Base-by-base conservation (phyloP, 129 eudicot genomes). In the Flaveria linearis region DNA sequence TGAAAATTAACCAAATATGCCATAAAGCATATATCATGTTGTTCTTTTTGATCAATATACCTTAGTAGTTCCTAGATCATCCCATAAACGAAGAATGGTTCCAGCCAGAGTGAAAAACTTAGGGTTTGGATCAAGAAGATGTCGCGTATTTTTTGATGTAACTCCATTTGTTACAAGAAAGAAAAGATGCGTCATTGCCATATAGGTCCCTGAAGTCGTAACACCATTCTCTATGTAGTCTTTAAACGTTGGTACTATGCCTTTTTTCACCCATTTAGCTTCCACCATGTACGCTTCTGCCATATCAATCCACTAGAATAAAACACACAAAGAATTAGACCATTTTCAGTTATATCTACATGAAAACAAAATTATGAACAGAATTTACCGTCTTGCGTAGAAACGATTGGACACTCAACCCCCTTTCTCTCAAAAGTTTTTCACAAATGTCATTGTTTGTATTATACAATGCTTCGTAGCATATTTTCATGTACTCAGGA, bases 11-110 rank as follows among this genome's bases (percentile, higher is more conserved):
- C 22, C 3, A 1, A 61, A 25, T 9, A 7, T 56, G 16, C 3
- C 5, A 18, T 10, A 57, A 8, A 20, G 4, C 30, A 20, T 3
- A 3, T 1, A 22, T 57, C 26, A 10, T 47, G 3, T 51, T 7
- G 7, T 11, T 57, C 3, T 2, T 2, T 4, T 57, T 9, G 15
- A 57, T 61, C 42, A 61, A 61, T 23, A 70, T 69, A 84, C 92
- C 86, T 88, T 86, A 30, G 84, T 57, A 11, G 93, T 85, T 70
- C 93, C 93, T 0, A 88, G 33, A 80, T 88, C 93, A 75, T 88
- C 90, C 90, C 88, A 85, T 0, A 88, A 86, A 9, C 88, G 86
- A 74, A 85, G 90, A 76, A 88, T 81, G 36, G 85, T 77, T 15
- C 89, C 89, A 0, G 89, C 69, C 11, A 70, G 39, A 13, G 86